Evolutionary conservation across 352 stramenopile species (phyloP).

Genomic region (Phytophthora macrochlamydospora): DNA sequence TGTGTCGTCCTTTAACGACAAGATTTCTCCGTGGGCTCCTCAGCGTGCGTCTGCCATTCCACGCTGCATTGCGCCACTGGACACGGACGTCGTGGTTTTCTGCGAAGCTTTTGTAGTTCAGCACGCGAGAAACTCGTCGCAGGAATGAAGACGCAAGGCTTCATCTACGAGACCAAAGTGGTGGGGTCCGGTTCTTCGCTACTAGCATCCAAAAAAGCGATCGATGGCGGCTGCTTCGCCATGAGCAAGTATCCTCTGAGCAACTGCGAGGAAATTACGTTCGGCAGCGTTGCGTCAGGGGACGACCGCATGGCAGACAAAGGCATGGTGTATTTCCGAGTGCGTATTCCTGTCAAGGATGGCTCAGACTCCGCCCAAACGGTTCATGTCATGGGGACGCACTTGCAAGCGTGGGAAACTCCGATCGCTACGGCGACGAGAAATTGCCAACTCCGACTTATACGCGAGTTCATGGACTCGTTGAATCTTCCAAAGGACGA

Average conservation of each 20-base stretch:
- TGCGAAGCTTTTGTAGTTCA: constrained; percentile 62
- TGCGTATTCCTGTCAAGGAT: constrained; percentile 24
- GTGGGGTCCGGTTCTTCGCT: constrained; percentile 51
- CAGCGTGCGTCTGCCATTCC: constrained; percentile 64
- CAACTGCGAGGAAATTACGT: constrained; percentile 63
- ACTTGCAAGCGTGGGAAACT: constrained; percentile 74
- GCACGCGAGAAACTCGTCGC: constrained; percentile 52
- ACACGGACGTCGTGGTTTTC: constrained; percentile 73
- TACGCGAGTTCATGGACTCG: constrained; percentile 57
- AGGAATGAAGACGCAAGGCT: constrained; percentile 70
- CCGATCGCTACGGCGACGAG: constrained; percentile 43
- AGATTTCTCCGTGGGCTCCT: constrained; percentile 56
- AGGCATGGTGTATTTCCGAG: constrained; percentile 65
- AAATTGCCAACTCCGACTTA: constrained; percentile 43
- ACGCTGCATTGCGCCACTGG: constrained; percentile 35
- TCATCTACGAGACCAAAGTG: constrained; percentile 73
- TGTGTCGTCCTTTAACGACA: constrained; percentile 64
- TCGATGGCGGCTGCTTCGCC: constrained; percentile 67
- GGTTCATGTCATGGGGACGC: constrained; percentile 68
- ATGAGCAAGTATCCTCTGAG: constrained; percentile 72
- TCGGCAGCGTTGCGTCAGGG: constrained; percentile 51
- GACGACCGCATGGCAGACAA: constrained; percentile 76
- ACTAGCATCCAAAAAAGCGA: constrained; percentile 60
- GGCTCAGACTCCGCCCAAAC: constrained; percentile 22
- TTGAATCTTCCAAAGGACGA: constrained; percentile 51